phyloP scores from a whole-genome alignment of 129 eudicot genomes.

The Ambrosia artemisiifolia region DNA sequence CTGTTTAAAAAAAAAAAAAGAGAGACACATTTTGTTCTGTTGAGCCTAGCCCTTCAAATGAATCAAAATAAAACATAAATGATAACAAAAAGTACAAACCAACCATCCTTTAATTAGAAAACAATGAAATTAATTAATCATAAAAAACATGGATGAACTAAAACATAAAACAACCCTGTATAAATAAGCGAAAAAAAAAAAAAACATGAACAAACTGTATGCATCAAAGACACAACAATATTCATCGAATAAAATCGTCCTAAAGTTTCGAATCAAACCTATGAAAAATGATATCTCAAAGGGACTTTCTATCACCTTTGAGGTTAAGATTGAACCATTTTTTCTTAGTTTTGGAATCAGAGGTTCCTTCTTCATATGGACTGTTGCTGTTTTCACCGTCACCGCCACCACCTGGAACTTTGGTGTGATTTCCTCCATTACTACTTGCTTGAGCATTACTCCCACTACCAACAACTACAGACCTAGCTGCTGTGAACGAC shows the following conservation, averaged over 20 bases:
- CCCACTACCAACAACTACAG: constrained; percentile 37
- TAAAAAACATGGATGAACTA: constrained; percentile 9
- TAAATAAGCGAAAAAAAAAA: not conserved
- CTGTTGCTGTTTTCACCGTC: constrained; percentile 61
- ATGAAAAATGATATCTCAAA: constrained; percentile 10
- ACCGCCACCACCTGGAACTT: constrained; percentile 38
- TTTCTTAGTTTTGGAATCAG: constrained; percentile 65
- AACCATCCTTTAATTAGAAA: not conserved
- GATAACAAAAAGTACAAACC: not conserved
- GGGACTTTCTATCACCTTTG: constrained; percentile 58
- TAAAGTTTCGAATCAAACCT: not conserved
- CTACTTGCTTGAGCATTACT: constrained; percentile 38
- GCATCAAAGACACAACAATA: constrained; percentile 14
- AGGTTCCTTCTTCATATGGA: constrained; percentile 64
- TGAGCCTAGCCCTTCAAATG: not conserved
- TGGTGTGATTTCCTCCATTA: constrained; percentile 46
- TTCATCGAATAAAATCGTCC: constrained; percentile 8
- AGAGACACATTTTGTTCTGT: too few species aligned
- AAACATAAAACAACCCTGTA: constrained; percentile 25
- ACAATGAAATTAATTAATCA: constrained; percentile 4
- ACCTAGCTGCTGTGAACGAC: constrained; percentile 57
- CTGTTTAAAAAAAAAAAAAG: too few species aligned
- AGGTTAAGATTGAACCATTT: constrained; percentile 81
- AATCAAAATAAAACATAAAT: not conserved
- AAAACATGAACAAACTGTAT: not conserved